phyloP scores from a whole-genome alignment of 345 rosid species.

The Cardamine resedifolia region DNA sequence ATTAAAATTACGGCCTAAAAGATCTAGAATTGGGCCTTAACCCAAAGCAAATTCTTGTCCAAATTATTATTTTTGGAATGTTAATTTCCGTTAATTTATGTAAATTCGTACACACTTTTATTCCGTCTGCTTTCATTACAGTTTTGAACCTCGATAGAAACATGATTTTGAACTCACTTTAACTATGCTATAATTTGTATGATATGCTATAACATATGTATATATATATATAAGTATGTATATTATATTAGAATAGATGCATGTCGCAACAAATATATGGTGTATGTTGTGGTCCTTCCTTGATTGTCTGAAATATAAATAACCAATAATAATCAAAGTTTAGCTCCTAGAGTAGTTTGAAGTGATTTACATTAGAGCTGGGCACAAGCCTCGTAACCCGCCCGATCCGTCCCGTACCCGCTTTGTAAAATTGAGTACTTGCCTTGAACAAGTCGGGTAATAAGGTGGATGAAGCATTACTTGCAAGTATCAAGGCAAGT shows the following conservation, averaged over 20 bases:
- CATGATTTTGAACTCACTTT: constrained; percentile 32
- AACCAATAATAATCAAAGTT: constrained; percentile 28
- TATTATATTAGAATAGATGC: background rate
- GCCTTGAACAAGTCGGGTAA: too few relatives aligned
- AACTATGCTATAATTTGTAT: background rate
- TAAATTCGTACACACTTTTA: background rate
- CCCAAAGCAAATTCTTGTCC: background rate
- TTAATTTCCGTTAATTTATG: background rate
- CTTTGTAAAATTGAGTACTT: too few relatives aligned
- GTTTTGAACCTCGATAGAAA: constrained; percentile 16
- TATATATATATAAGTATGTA: background rate
- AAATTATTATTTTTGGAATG: background rate
- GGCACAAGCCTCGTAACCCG: too few relatives aligned
- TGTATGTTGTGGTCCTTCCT: constrained; percentile 40
- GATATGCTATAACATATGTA: background rate
- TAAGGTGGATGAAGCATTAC: too few relatives aligned
- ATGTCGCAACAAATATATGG: constrained; percentile 13
- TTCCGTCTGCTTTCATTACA: background rate
- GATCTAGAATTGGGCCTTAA: background rate
- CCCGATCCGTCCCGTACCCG: too few relatives aligned
- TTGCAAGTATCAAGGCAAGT: too few relatives aligned
- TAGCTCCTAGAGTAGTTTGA: constrained; percentile 12
- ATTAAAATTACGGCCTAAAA: constrained; percentile 1
- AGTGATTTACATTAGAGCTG: constrained; percentile 19
- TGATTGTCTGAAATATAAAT: constrained; percentile 18